Evolutionary conservation across 768 basidiomycete genomes (phyloP).

Genomic region (Trametes maxima): DNA sequence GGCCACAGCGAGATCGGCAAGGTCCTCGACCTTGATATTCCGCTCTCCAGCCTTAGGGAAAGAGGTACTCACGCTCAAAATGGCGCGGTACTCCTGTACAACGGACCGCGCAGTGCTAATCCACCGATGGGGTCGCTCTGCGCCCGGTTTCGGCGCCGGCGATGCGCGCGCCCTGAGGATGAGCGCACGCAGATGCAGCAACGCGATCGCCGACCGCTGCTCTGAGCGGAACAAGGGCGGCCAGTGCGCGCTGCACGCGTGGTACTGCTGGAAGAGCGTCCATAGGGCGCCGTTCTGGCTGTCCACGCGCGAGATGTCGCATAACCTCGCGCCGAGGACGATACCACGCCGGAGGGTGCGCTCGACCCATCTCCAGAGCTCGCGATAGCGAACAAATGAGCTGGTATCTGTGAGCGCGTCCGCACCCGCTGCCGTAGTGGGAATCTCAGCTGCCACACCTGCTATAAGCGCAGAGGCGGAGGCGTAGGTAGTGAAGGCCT

Average conservation of each 20-base stretch:
- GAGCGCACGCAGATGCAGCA: constrained; percentile 75
- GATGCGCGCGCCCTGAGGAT: constrained; percentile 44
- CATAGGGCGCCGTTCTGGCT: constrained; percentile 50
- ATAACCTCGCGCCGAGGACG: constrained; percentile 57
- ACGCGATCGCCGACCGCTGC: constrained; percentile 70
- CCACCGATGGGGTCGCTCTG: constrained; percentile 54
- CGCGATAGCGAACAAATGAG: constrained; percentile 70
- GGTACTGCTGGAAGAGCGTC: constrained; percentile 65
- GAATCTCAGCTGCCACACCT: constrained; percentile 49
- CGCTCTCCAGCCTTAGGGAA: constrained; percentile 85
- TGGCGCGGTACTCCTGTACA: constrained; percentile 69
- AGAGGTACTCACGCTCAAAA: constrained; percentile 65
- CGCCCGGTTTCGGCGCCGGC: constrained; percentile 27
- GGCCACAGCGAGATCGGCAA: constrained; percentile 77
- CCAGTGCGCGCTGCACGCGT: constrained; percentile 67
- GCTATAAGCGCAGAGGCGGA: constrained; percentile 57
- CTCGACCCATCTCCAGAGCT: constrained; percentile 87
- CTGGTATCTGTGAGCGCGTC: constrained; percentile 42
- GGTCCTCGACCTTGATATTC: constrained; percentile 79
- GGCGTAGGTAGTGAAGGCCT: constrained; percentile 61
- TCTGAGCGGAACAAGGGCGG: constrained; percentile 75
- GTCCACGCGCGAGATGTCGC: constrained; percentile 39
- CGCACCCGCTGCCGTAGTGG: constrained; percentile 23
- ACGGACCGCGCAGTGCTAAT: constrained; percentile 62
- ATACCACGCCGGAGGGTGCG: constrained; percentile 81